Evolutionary conservation across 192 early-diverging fungal species (phyloP).

Genomic region (Rhizophlyctis rosea): DNA sequence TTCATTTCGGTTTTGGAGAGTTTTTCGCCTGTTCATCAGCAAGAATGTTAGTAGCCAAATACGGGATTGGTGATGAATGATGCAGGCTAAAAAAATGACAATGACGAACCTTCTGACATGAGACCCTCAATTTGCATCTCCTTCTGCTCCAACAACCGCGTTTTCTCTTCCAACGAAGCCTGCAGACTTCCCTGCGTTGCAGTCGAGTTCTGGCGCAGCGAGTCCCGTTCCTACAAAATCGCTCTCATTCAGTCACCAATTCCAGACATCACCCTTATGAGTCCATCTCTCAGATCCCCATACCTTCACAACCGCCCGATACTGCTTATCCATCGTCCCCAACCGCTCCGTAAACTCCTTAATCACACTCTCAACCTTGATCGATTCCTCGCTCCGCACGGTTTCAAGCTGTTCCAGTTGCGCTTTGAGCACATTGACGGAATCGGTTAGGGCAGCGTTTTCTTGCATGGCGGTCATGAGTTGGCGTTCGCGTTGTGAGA

Average conservation of each 20-base stretch:
- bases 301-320: constrained; percentile 14
- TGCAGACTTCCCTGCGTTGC: constrained; percentile 7
- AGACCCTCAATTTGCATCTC: constrained; percentile 36
- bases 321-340: constrained; percentile 16
- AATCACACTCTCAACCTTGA: constrained; percentile 9
- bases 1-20: constrained; percentile 75
- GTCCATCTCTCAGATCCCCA: no score
- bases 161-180: constrained; percentile 23
- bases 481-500: constrained; percentile 40
- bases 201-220: neutral
- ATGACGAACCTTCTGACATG: constrained; percentile 39
- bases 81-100: neutral
- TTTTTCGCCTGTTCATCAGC: constrained; percentile 58
- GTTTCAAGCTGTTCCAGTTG: constrained; percentile 25
- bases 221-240: neutral
- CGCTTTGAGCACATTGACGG: constrained; percentile 13
- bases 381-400: constrained; percentile 17
- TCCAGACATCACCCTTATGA: no score
- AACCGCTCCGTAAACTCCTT: constrained; percentile 21
- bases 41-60: neutral
- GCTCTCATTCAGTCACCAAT: no score
- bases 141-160: constrained; percentile 27
- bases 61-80: neutral
- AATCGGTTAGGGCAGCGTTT: constrained; percentile 36
- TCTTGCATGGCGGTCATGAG: constrained; percentile 35